Evolutionary conservation across 2,329 filamentous ascomycete genomes (phyloP).

Genomic region (Alternaria triticina): DNA sequence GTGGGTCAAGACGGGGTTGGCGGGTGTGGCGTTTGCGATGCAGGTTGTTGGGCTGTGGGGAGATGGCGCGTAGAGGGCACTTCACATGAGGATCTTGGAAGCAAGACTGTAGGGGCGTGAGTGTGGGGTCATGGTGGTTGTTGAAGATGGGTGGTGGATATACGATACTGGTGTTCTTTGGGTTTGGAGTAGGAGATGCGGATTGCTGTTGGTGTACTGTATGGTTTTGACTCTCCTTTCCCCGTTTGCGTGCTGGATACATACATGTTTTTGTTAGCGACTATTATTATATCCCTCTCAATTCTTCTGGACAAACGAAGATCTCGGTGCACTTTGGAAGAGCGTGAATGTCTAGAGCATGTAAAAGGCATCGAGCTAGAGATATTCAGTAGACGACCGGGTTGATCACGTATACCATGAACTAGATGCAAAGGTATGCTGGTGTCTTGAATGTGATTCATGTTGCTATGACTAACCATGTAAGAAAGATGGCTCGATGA

Average conservation of each 20-base stretch:
- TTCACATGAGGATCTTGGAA: too few species aligned
- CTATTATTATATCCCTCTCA: constrained; percentile 6
- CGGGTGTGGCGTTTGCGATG: constrained; percentile 55
- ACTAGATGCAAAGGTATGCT: neutral
- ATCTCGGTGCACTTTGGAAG: neutral
- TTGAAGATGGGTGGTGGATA: constrained; percentile 22
- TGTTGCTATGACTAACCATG: neutral
- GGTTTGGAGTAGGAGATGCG: constrained; percentile 50
- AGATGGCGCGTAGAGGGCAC: constrained; percentile 50
- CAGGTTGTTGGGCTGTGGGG: constrained; percentile 58
- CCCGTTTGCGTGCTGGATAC: neutral
- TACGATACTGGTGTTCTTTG: constrained; percentile 50
- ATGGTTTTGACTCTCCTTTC: constrained; percentile 1
- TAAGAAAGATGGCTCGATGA: neutral
- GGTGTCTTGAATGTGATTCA: neutral
- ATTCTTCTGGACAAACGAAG: neutral
- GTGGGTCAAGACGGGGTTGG: constrained; percentile 50
- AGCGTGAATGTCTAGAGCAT: neutral
- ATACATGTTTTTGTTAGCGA: neutral
- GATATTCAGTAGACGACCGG: neutral
- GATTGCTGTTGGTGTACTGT: constrained; percentile 40
- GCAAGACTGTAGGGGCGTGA: too few species aligned
- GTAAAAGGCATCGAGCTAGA: neutral
- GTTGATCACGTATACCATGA: neutral
- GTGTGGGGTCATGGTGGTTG: neutral